Conservation (phyloP, 2,329 filamentous ascomycete genomes). For the Neoarthrinium moseri region DNA sequence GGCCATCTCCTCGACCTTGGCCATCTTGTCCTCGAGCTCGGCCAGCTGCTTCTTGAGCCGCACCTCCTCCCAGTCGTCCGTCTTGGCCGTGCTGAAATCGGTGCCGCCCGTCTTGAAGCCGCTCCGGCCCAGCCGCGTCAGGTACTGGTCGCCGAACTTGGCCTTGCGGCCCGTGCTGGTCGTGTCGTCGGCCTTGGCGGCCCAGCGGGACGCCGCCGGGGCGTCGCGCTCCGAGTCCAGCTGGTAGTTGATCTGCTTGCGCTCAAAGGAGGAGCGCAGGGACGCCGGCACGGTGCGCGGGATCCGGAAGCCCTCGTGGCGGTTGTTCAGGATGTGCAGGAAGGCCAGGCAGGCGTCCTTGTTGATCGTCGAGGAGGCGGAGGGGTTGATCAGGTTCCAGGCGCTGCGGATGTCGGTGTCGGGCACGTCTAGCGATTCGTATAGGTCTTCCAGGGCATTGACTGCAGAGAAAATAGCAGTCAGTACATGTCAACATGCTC, state of each 20-base stretch:
- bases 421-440: constrained; percentile 73
- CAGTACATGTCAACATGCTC: neutral
- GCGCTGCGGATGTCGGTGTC: constrained; percentile 83
- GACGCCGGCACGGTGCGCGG: constrained; percentile 88
- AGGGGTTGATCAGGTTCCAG: constrained; percentile 97
- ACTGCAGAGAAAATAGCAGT: constrained; percentile 48
- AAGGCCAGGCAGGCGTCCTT: constrained; percentile 95
- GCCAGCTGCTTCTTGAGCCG: constrained; percentile 87
- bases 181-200: constrained; percentile 72
- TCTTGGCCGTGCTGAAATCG: constrained; percentile 82
- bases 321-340: constrained; percentile 92
- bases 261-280: constrained; percentile 88
- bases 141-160: constrained; percentile 96
- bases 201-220: constrained; percentile 73
- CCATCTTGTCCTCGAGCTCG: constrained; percentile 86
- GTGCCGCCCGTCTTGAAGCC: constrained; percentile 82
- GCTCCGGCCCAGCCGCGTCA: constrained; percentile 83
- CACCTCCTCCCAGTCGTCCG: constrained; percentile 97
- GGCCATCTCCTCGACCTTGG: constrained; percentile 73
- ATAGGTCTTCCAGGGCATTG: constrained; percentile 75
- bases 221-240: constrained; percentile 69
- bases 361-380: constrained; percentile 76
- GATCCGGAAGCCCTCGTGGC: constrained; percentile 93
- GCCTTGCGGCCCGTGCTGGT: constrained; percentile 87
- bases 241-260: constrained; percentile 95